These are phyloP conservation scores for Sutorius eximius DNA, from an alignment of 1,284 basidiomycete species.

Conservation along the genomic window DNA sequence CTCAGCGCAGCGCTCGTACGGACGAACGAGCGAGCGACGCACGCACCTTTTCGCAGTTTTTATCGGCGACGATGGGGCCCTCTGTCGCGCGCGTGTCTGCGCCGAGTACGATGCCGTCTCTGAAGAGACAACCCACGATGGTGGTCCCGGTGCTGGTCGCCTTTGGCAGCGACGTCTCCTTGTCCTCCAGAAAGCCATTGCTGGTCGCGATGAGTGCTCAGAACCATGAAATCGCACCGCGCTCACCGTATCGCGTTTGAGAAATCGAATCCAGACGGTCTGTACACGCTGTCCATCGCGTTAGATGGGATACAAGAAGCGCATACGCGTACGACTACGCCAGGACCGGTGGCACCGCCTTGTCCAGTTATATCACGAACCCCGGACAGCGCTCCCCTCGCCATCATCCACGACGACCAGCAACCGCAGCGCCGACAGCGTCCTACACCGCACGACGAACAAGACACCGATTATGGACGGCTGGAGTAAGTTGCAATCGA, in stretches of 20 bases:
- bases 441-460: background rate
- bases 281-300: slow-evolving; percentile 42
- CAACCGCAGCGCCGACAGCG: slow-evolving; percentile 4
- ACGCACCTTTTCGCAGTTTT: slow-evolving; percentile 97
- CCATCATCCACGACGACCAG: background rate
- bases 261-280: slow-evolving; percentile 68
- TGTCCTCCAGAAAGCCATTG: slow-evolving; percentile 75
- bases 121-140: slow-evolving; percentile 95
- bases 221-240: background rate
- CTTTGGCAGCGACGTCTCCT: slow-evolving; percentile 71
- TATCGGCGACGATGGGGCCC: slow-evolving; percentile 96
- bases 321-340: slow-evolving; percentile 24
- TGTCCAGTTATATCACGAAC: background rate
- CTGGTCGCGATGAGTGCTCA: slow-evolving; percentile 29
- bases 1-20: too few relatives aligned
- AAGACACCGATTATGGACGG: slow-evolving; percentile 59
- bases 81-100: slow-evolving; percentile 97
- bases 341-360: slow-evolving; percentile 14
- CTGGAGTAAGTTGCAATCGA: slow-evolving; percentile 68
- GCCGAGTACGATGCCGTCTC: slow-evolving; percentile 92
- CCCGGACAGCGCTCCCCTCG: slow-evolving; percentile 15
- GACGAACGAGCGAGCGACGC: too few relatives aligned
- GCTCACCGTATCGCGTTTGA: slow-evolving; percentile 56
- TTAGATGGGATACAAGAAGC: background rate
- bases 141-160: slow-evolving; percentile 97